These are phyloP conservation scores for Hibiscus mutabilis DNA, from an alignment of 345 rosid species.

Conservation along the genomic window DNA sequence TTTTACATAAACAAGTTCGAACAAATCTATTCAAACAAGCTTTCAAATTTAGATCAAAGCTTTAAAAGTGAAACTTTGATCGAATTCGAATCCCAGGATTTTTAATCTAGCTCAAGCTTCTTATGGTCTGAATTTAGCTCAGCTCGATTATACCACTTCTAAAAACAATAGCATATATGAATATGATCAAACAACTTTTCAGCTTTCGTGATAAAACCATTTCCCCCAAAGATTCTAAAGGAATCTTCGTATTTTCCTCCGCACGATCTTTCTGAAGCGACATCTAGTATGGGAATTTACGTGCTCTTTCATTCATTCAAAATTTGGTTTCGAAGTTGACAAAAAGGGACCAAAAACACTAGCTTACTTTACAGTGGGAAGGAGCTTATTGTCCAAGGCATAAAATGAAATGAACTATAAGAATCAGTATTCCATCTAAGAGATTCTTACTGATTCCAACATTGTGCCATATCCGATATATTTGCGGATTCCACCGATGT, in stretches of 20 bases:
- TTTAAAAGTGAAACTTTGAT: too few relatives aligned
- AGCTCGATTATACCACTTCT: too few relatives aligned
- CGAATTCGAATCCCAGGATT: too few relatives aligned
- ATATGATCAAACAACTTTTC: background rate
- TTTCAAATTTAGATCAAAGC: too few relatives aligned
- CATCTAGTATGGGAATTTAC: background rate
- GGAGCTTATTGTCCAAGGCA: background rate
- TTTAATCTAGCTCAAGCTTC: too few relatives aligned
- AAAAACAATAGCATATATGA: too few relatives aligned
- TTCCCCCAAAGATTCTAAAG: too few relatives aligned
- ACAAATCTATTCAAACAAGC: too few relatives aligned
- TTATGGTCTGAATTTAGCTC: too few relatives aligned
- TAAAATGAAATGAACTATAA: background rate
- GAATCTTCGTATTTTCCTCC: background rate
- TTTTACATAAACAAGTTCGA: too few relatives aligned
- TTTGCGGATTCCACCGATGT: conserved; percentile 26
- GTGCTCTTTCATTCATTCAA: background rate
- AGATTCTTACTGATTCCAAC: conserved; percentile 21
- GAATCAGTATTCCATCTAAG: background rate
- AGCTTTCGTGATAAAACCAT: background rate
- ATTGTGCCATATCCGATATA: background rate
- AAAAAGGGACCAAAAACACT: background rate
- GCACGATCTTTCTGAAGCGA: background rate
- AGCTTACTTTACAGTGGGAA: background rate
- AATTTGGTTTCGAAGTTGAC: background rate